phyloP scores from a whole-genome alignment of 108 stramenopile species.

The Skeletonema marinoi region DNA sequence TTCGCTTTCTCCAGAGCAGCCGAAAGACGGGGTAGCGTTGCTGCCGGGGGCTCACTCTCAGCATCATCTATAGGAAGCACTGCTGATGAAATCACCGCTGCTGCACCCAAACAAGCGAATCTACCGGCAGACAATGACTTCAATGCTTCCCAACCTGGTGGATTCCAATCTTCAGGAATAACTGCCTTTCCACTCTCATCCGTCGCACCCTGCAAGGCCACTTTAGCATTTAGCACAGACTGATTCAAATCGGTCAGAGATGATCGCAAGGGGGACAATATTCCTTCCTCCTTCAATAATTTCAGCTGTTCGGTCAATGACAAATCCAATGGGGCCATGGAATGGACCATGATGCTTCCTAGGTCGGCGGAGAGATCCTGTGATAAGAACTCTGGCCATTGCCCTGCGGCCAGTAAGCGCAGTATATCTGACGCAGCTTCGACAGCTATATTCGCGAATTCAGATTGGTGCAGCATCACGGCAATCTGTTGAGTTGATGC shows the following conservation, averaged over 20 bases:
- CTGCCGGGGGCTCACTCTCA: slow-evolving; percentile 38
- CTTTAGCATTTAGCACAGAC: slow-evolving; percentile 54
- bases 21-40: slow-evolving; percentile 28
- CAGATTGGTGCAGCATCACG: slow-evolving; percentile 72
- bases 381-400: slow-evolving; percentile 83
- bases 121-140: slow-evolving; percentile 64
- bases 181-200: slow-evolving; percentile 62
- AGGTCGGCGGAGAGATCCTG: slow-evolving; percentile 71
- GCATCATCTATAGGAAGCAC: slow-evolving; percentile 52
- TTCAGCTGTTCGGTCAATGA: slow-evolving; percentile 70
- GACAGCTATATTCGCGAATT: slow-evolving; percentile 66
- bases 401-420: slow-evolving; percentile 76
- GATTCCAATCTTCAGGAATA: slow-evolving; percentile 77
- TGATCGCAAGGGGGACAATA: slow-evolving; percentile 72
- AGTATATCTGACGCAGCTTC: slow-evolving; percentile 65
- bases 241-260: slow-evolving; percentile 74
- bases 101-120: slow-evolving; percentile 71
- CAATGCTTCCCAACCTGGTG: slow-evolving; percentile 71
- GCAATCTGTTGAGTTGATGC: slow-evolving; percentile 70
- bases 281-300: slow-evolving; percentile 81
- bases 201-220: slow-evolving; percentile 62
- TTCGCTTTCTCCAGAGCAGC: slow-evolving; percentile 30
- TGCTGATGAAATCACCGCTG: slow-evolving; percentile 72
- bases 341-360: slow-evolving; percentile 69
- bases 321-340: slow-evolving; percentile 65